These are phyloP conservation scores for Diplocarpon mali DNA, from an alignment of 2,329 filamentous ascomycete genomes.

Conservation along the genomic window DNA sequence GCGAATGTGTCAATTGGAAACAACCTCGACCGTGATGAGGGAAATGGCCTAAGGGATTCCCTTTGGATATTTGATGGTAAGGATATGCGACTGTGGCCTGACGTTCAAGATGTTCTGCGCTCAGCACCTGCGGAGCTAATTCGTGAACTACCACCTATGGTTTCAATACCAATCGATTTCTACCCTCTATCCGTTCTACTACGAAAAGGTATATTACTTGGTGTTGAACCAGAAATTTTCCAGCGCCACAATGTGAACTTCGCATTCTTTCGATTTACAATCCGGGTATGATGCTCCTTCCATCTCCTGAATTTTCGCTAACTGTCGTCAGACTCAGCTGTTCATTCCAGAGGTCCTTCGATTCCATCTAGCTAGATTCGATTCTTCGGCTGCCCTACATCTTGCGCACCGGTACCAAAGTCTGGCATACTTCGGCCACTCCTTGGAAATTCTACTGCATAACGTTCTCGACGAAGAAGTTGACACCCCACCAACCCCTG, in stretches of 20 bases:
- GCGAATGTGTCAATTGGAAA: constrained; percentile 10
- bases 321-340: constrained; percentile 62
- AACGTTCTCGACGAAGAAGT: constrained; percentile 92
- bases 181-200: constrained; percentile 82
- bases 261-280: constrained; percentile 78
- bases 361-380: constrained; percentile 64
- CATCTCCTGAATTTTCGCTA: constrained; percentile 4
- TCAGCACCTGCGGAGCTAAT: constrained; percentile 54
- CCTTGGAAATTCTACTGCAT: constrained; percentile 82
- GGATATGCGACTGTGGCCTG: constrained; percentile 78
- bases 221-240: constrained; percentile 85
- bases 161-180: constrained; percentile 81
- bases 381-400: constrained; percentile 68
- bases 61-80: constrained; percentile 90
- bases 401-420: constrained; percentile 78
- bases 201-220: constrained; percentile 82
- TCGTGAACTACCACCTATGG: constrained; percentile 61
- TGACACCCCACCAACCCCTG: constrained; percentile 54
- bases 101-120: constrained; percentile 72
- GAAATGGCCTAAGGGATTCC: constrained; percentile 57
- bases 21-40: constrained; percentile 15
- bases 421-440: constrained; percentile 86
- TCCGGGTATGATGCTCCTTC: constrained; percentile 51
- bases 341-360: constrained; percentile 83
- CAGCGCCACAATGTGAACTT: constrained; percentile 87